These are phyloP conservation scores for Solanum bukasovii DNA, from an alignment of 257 asterid genomes.

Conservation along the genomic window DNA sequence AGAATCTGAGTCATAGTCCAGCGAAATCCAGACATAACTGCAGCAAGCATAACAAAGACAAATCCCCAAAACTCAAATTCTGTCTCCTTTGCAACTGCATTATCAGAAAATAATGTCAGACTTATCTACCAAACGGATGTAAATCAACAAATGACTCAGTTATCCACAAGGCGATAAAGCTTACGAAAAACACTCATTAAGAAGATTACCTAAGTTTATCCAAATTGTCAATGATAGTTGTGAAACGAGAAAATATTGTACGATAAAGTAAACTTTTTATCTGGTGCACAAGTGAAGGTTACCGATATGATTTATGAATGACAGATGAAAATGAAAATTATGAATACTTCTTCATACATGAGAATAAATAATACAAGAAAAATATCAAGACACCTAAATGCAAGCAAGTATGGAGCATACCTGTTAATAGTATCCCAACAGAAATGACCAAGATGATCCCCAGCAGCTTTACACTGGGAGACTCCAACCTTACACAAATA, in stretches of 20 bases:
- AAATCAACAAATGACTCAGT: background rate
- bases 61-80: conserved; percentile 97
- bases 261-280: background rate
- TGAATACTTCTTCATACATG: background rate
- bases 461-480: conserved; percentile 86
- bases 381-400: background rate
- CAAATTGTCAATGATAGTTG: too few relatives aligned
- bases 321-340: background rate
- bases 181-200: background rate
- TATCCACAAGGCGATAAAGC: background rate
- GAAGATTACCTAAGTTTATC: background rate
- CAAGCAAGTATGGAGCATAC: conserved; percentile 15
- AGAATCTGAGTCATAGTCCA: conserved; percentile 99
- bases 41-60: conserved; percentile 90
- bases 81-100: conserved; percentile 92
- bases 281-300: background rate
- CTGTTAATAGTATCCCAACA: conserved; percentile 78
- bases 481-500: conserved; percentile 67
- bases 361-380: background rate
- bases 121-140: background rate
- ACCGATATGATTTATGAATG: background rate
- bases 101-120: conserved; percentile 4
- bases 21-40: conserved; percentile 97
- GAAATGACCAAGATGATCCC: conserved; percentile 79
- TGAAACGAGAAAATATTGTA: background rate